phyloP scores from a whole-genome alignment of 2,329 filamentous ascomycete genomes.

The Paecilomyces dactylethromorphus region DNA sequence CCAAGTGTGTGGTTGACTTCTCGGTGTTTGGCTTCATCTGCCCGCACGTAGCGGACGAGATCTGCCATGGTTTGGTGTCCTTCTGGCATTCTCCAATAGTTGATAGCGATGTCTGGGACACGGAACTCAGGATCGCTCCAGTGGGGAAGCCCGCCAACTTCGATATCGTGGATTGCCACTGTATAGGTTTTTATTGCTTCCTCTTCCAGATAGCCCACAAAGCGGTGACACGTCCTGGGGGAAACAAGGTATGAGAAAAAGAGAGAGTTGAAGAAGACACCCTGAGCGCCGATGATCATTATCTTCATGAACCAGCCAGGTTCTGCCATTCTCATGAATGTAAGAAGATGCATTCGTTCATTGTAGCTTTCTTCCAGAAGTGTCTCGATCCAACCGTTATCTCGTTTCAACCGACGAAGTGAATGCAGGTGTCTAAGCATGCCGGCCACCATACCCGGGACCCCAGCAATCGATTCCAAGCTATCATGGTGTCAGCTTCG shows the following conservation, averaged over 20 bases:
- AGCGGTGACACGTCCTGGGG: constrained; percentile 83
- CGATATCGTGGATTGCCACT: constrained; percentile 78
- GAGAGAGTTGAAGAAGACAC: constrained; percentile 92
- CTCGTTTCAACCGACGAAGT: constrained; percentile 76
- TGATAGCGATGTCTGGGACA: constrained; percentile 81
- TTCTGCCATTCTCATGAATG: constrained; percentile 85
- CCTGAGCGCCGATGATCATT: constrained; percentile 87
- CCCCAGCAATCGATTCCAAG: constrained; percentile 87
- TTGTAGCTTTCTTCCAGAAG: constrained; percentile 87
- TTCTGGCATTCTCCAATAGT: constrained; percentile 93
- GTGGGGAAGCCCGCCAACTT: constrained; percentile 71
- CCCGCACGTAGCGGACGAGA: constrained; percentile 78
- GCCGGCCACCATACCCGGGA: constrained; percentile 93
- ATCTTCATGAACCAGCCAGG: constrained; percentile 85
- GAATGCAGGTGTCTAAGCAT: constrained; percentile 87
- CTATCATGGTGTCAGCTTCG: not conserved
- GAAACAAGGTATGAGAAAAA: constrained; percentile 84
- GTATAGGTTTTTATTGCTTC: constrained; percentile 96
- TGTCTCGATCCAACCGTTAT: constrained; percentile 96
- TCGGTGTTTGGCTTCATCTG: constrained; percentile 82
- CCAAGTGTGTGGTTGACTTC: constrained; percentile 94
- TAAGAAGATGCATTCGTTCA: constrained; percentile 87
- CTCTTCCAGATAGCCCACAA: constrained; percentile 95
- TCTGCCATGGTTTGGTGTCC: constrained; percentile 76
- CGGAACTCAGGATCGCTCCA: constrained; percentile 63